A percentile compares a stretch with the other conserved stretches of the same genome.
Evolutionary conservation across 306 rosid species (phyloP).

Genomic region (Quercus mongolica): DNA sequence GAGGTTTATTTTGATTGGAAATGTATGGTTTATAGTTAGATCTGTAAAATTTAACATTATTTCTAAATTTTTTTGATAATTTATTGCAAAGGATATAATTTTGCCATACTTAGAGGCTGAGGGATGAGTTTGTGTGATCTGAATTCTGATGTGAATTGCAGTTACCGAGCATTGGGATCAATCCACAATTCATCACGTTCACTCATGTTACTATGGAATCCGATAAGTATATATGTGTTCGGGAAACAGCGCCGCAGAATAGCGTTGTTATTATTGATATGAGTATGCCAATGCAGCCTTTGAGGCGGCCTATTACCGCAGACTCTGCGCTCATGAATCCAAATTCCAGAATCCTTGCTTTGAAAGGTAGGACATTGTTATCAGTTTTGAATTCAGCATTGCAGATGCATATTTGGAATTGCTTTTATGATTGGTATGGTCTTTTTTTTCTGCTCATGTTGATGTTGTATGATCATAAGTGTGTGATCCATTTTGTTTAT

Average conservation of each 20-base stretch:
- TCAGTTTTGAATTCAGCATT: background rate
- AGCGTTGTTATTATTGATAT: slow-evolving; percentile 90
- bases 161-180: slow-evolving; percentile 92
- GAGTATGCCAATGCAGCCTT: slow-evolving; percentile 90
- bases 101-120: background rate
- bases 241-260: slow-evolving; percentile 91
- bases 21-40: slow-evolving; percentile 22
- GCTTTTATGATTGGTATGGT: background rate
- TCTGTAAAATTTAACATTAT: slow-evolving; percentile 18
- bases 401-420: background rate
- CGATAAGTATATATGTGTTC: slow-evolving; percentile 88
- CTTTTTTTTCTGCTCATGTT: background rate
- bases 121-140: slow-evolving; percentile 33
- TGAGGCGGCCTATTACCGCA: slow-evolving; percentile 96
- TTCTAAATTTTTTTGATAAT: slow-evolving; percentile 12
- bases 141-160: slow-evolving; percentile 45
- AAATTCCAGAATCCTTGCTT: slow-evolving; percentile 84
- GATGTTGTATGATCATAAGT: background rate
- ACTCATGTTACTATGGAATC: slow-evolving; percentile 99
- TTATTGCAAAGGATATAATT: background rate
- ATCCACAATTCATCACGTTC: slow-evolving; percentile 85
- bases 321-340: slow-evolving; percentile 99
- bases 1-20: slow-evolving; percentile 48
- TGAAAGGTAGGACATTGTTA: slow-evolving; percentile 60
- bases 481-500: background rate